Evolutionary conservation across 768 basidiomycete species (phyloP).

Genomic region (Lyophyllum atratum): DNA sequence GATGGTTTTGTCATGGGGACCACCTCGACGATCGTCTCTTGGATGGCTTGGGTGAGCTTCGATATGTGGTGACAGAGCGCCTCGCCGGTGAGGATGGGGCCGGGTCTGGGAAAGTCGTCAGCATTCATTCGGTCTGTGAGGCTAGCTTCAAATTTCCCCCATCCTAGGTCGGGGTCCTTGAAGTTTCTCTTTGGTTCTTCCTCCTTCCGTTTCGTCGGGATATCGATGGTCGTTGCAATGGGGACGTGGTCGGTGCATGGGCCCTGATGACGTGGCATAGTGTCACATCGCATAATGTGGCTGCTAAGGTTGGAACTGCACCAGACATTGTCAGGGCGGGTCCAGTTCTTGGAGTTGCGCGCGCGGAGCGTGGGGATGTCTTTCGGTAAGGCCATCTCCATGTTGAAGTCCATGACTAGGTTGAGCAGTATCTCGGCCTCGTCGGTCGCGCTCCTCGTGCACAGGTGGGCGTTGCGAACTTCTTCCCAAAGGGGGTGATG

Average conservation of each 20-base stretch:
- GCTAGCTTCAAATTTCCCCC: slow-evolving; percentile 26
- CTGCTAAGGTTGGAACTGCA: not conserved
- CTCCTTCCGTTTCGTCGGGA: not conserved
- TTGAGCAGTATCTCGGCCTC: not conserved
- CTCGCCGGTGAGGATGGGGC: slow-evolving; percentile 18
- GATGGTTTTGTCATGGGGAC: slow-evolving; percentile 9
- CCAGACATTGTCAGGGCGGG: slow-evolving; percentile 2
- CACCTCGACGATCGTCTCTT: not conserved
- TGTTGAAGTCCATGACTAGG: not conserved
- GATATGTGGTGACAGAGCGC: slow-evolving; percentile 13
- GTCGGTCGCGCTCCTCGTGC: not conserved
- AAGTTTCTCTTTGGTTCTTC: slow-evolving; percentile 19
- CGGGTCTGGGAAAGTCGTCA: slow-evolving; percentile 23
- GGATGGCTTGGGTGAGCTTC: slow-evolving; percentile 5
- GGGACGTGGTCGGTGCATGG: slow-evolving; percentile 34
- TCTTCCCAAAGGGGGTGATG: slow-evolving; percentile 11
- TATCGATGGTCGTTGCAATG: slow-evolving; percentile 24
- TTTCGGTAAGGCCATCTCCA: not conserved
- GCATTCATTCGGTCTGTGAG: not conserved
- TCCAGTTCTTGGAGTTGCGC: not conserved
- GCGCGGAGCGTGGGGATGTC: not conserved
- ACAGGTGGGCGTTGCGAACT: not conserved
- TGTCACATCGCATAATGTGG: not conserved
- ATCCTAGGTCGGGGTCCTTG: slow-evolving; percentile 20
- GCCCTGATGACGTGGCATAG: not conserved